Evolutionary conservation across 352 stramenopile species (phyloP), one percentile per base, ranked within the genome.

Genomic region (Globisporangium apiculatum): DNA sequence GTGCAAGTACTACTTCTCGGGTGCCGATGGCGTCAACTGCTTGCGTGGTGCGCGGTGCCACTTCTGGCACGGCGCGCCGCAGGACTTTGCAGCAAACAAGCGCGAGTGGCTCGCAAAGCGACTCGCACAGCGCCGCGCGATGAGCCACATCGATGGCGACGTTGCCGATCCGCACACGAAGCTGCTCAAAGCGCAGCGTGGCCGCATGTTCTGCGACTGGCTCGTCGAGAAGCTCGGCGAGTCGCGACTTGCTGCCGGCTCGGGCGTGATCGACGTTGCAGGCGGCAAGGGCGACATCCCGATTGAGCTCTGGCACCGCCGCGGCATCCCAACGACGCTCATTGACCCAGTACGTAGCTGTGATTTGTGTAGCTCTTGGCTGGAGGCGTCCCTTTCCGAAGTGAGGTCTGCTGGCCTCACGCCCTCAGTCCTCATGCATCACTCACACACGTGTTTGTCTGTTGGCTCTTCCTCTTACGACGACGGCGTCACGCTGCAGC

Each of bases 1-100:
- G 1, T 94, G 82, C 69, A 94, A 94, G 61, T 94, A 88, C 64
- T 89, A 92, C 61, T 94, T 94, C 61, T 83, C 79, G 18, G 82
- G 82, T 6, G 75, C 79, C 4, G 62, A 66, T 6, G 77, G 79
- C 6, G 54, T 60, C 45, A 86, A 89, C 46, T 94, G 82, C 43
- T 47, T 83, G 41, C 78, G 80, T n/a, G 82, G 84, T 45, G 62
- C 75, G 31, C 62, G 72, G 57, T 92, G 84, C 50, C 84, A 92
- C 56, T 94, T 94, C 58, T 92, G 82, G 81, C 82, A 94, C 60
- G 84, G 82, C 8, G 51, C 60, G 0, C 65, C 68, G 3, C 67
- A 81, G 15, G 73, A 90, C 51, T 92, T 90, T 50, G 79, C 73
- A 1, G 55, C 66, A 4, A 91, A 91, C 58, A 76, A 75, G 55